phyloP scores from a whole-genome alignment of 805 yeast genomes.

The Komagataella mondaviorum region DNA sequence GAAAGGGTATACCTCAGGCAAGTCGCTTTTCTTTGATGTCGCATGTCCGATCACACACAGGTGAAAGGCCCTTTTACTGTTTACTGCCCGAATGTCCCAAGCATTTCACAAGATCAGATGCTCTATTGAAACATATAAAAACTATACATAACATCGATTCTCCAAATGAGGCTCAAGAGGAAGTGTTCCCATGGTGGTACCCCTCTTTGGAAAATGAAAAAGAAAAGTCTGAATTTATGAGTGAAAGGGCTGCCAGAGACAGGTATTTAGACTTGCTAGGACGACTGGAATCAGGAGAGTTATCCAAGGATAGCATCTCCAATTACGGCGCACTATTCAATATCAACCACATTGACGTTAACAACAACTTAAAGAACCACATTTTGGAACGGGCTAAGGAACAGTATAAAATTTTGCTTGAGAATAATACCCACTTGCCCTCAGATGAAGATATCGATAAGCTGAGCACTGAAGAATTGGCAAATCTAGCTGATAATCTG shows the following conservation, averaged over 20 bases:
- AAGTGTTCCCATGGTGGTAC: slow-evolving; percentile 5
- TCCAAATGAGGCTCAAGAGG: slow-evolving; percentile 7
- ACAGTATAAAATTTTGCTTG: neutral
- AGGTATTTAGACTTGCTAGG: slow-evolving; percentile 1
- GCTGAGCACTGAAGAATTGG: slow-evolving; percentile 10
- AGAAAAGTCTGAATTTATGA: neutral
- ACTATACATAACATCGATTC: slow-evolving; percentile 42
- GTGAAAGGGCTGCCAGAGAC: neutral
- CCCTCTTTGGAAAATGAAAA: neutral
- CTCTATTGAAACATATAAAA: slow-evolving; percentile 49
- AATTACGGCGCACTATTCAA: slow-evolving; percentile 4
- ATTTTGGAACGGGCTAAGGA: slow-evolving; percentile 1
- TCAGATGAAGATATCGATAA: slow-evolving; percentile 5
- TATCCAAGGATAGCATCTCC: slow-evolving; percentile 3
- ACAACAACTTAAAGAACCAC: slow-evolving; percentile 5
- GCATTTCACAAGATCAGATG: slow-evolving; percentile 45
- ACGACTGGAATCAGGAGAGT: neutral
- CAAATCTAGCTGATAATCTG: neutral
- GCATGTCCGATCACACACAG: slow-evolving; percentile 54
- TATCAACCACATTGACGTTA: slow-evolving; percentile 7
- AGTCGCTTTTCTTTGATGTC: slow-evolving; percentile 44
- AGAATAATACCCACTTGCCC: slow-evolving; percentile 2
- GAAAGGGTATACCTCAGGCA: slow-evolving; percentile 37
- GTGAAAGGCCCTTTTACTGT: slow-evolving; percentile 55
- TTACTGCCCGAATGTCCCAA: slow-evolving; percentile 53